Percentiles rank a stretch among this genome's conserved stretches.
These are phyloP conservation scores for Stemphylium lycopersici DNA, from an alignment of 2,329 filamentous ascomycete species.

Conservation along the genomic window DNA sequence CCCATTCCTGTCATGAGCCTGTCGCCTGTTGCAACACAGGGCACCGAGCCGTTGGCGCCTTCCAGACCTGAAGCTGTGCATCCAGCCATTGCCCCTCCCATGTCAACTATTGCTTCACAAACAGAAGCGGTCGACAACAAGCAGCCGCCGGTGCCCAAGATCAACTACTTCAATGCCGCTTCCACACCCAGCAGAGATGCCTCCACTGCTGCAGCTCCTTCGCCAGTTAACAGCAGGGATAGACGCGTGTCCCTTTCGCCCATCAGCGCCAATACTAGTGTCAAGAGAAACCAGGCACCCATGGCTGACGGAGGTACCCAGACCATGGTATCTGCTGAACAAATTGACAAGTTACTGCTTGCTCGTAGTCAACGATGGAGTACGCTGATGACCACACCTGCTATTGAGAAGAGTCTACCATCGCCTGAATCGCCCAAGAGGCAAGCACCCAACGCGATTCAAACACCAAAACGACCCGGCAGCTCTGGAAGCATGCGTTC, in stretches of 20 bases:
- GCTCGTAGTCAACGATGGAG: slow-evolving; percentile 53
- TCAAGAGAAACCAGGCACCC: slow-evolving; percentile 34
- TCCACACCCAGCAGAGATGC: slow-evolving; percentile 53
- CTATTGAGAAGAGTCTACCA: slow-evolving; percentile 38
- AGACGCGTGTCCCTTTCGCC: slow-evolving; percentile 31
- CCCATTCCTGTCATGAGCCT: slow-evolving; percentile 24
- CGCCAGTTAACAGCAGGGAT: slow-evolving; percentile 15
- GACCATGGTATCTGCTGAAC: slow-evolving; percentile 80
- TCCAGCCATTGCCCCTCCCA: slow-evolving; percentile 19
- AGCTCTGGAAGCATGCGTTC: slow-evolving; percentile 73
- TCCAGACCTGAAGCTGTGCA: slow-evolving; percentile 43
- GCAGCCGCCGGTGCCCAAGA: slow-evolving; percentile 39
- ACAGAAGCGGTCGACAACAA: slow-evolving; percentile 16
- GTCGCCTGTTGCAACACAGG: slow-evolving; percentile 36
- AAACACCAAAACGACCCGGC: slow-evolving; percentile 63
- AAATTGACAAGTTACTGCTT: slow-evolving; percentile 77
- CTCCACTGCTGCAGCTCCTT: slow-evolving; percentile 4
- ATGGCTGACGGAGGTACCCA: slow-evolving; percentile 78
- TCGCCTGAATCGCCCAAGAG: slow-evolving; percentile 46
- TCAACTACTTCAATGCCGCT: slow-evolving; percentile 52
- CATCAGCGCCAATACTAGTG: slow-evolving; percentile 31
- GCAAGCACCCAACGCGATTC: slow-evolving; percentile 34
- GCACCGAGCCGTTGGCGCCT: slow-evolving; percentile 36
- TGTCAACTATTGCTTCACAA: slow-evolving; percentile 19
- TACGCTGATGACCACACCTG: slow-evolving; percentile 36